Evolutionary conservation across 2,329 filamentous ascomycete genomes (phyloP).

Genomic region (Ophiostoma quercus): DNA sequence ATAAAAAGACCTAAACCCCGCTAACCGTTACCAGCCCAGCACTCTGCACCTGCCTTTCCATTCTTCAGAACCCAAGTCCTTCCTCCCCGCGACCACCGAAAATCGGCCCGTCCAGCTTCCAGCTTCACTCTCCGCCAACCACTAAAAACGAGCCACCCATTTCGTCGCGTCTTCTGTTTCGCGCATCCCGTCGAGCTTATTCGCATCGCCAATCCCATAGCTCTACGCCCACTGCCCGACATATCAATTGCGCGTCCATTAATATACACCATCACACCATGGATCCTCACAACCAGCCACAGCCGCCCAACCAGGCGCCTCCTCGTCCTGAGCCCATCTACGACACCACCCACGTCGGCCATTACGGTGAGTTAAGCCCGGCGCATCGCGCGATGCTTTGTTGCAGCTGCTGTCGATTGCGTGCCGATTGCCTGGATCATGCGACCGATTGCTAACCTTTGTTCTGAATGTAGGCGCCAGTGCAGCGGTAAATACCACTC

Average conservation of each 20-base stretch:
- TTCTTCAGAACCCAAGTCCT: slow-evolving; percentile 11
- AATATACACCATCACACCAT: slow-evolving; percentile 37
- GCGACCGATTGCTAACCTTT: neutral
- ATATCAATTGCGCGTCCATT: neutral
- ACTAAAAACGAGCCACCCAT: slow-evolving; percentile 15
- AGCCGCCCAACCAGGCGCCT: slow-evolving; percentile 53
- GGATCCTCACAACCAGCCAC: slow-evolving; percentile 49
- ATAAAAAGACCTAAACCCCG: neutral
- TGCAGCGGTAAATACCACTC: slow-evolving; percentile 47
- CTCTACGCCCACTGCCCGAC: neutral
- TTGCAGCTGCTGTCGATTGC: neutral
- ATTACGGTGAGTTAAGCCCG: slow-evolving; percentile 59
- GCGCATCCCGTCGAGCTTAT: slow-evolving; percentile 4
- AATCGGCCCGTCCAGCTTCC: slow-evolving; percentile 20
- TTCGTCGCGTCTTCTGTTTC: slow-evolving; percentile 12
- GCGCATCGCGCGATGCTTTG: neutral
- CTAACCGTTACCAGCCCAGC: slow-evolving; percentile 14
- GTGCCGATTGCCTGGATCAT: neutral
- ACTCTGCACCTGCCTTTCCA: slow-evolving; percentile 7
- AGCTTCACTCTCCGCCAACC: slow-evolving; percentile 15
- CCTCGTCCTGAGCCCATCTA: slow-evolving; percentile 61
- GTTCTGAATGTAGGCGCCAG: slow-evolving; percentile 52
- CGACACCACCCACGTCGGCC: slow-evolving; percentile 67
- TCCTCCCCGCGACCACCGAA: slow-evolving; percentile 20
- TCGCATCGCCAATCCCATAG: slow-evolving; percentile 10